Conservation (phyloP, 2,329 filamentous ascomycete genomes). For the Paraconiothyrium sp. region DNA sequence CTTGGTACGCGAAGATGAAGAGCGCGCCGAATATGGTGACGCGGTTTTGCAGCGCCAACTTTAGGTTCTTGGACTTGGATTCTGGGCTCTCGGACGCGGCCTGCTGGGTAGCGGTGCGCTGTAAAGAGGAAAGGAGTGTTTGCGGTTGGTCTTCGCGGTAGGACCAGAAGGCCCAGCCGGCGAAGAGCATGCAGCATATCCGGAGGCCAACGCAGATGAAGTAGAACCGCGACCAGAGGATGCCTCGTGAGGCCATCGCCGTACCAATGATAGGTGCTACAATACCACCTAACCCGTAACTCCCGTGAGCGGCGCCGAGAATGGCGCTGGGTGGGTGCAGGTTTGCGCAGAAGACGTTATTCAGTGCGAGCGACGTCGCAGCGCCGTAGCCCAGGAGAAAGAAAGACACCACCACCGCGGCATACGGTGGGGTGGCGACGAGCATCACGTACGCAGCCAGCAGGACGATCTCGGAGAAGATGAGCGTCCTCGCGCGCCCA, state of each 20-base stretch:
- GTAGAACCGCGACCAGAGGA: constrained; percentile 78
- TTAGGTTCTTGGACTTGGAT: constrained; percentile 61
- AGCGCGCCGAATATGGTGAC: constrained; percentile 77
- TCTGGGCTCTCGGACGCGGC: constrained; percentile 41
- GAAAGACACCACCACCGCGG: constrained; percentile 71
- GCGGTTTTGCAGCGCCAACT: constrained; percentile 60
- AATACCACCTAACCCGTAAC: constrained; percentile 62
- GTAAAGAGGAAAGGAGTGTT: constrained; percentile 55
- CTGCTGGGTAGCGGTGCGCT: constrained; percentile 55
- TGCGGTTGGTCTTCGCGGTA: constrained; percentile 70
- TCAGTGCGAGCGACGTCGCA: constrained; percentile 62
- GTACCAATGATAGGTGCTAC: constrained; percentile 79
- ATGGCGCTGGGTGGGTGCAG: constrained; percentile 62
- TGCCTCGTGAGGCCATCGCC: constrained; percentile 69
- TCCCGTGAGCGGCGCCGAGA: constrained; percentile 72
- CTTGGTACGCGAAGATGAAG: constrained; percentile 89
- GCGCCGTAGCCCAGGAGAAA: constrained; percentile 69
- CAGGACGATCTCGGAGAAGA: constrained; percentile 66
- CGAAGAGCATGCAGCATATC: constrained; percentile 65
- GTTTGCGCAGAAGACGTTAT: constrained; percentile 66
- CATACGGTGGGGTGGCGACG: constrained; percentile 74
- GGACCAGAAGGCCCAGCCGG: constrained; percentile 73
- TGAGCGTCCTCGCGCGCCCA: constrained; percentile 72
- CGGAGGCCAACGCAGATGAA: constrained; percentile 70
- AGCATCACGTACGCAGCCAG: constrained; percentile 71